A percentile compares a stretch with the other conserved stretches of the same genome.
Evolutionary conservation across 305 asterid species (phyloP).

Genomic region (Ilex paraguariensis): DNA sequence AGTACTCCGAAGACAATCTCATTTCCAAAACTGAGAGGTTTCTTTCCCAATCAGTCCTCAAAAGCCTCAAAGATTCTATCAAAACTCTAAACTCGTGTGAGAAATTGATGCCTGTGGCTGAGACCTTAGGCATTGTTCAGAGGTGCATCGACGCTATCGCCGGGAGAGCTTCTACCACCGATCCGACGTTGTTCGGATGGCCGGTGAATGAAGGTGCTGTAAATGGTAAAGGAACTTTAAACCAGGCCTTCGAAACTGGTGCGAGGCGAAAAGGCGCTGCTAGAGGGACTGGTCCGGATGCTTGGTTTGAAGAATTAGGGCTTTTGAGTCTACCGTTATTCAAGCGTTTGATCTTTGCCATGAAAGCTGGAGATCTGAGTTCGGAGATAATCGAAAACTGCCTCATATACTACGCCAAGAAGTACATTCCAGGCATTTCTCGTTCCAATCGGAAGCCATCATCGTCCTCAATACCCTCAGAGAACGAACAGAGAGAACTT

Average conservation of each 20-base stretch:
- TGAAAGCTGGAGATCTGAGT: slow-evolving; percentile 57
- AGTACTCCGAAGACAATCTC: slow-evolving; percentile 81
- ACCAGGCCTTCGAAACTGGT: slow-evolving; percentile 14
- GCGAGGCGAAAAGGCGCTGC: slow-evolving; percentile 26
- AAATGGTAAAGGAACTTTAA: slow-evolving; percentile 1
- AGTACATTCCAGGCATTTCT: slow-evolving; percentile 74
- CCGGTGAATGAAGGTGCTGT: slow-evolving; percentile 60
- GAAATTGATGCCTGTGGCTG: slow-evolving; percentile 57
- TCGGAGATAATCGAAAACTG: slow-evolving; percentile 79
- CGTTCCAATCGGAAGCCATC: slow-evolving; percentile 53
- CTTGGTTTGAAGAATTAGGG: slow-evolving; percentile 77
- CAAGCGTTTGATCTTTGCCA: slow-evolving; percentile 53
- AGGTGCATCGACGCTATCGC: slow-evolving; percentile 74
- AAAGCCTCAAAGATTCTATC: slow-evolving; percentile 47
- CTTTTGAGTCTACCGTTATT: slow-evolving; percentile 47
- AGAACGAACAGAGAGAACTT: slow-evolving; percentile 78
- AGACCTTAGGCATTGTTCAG: slow-evolving; percentile 57
- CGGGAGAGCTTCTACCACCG: slow-evolving; percentile 57
- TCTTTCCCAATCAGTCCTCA: slow-evolving; percentile 49
- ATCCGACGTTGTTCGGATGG: slow-evolving; percentile 92
- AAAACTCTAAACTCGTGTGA: slow-evolving; percentile 60
- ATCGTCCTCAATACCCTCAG: slow-evolving; percentile 47
- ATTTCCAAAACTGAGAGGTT: slow-evolving; percentile 65
- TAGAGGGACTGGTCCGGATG: slow-evolving; percentile 28
- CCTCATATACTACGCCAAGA: slow-evolving; percentile 68